A percentile compares a stretch with the other conserved stretches of the same genome.
phyloP scores from a whole-genome alignment of 257 asterid genomes.

The Hygrophila difformis region DNA sequence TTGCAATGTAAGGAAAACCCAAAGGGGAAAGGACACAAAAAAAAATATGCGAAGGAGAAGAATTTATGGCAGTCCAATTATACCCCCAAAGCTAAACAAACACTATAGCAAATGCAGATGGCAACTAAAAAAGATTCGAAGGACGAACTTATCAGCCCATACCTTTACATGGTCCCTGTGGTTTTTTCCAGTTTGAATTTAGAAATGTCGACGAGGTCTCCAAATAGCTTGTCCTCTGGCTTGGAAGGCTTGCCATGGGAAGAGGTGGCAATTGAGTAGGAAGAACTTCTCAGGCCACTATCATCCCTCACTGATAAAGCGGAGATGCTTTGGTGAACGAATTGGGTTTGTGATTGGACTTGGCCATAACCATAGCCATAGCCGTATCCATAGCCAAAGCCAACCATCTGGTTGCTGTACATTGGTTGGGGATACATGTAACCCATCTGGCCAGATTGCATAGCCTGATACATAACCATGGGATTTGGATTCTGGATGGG shows the following conservation, averaged over 20 bases:
- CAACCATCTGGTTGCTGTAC: conserved; percentile 62
- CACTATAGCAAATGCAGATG: no score
- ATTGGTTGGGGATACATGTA: conserved; percentile 68
- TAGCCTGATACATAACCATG: conserved; percentile 49
- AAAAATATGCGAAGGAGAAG: no score
- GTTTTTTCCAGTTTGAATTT: conserved; percentile 37
- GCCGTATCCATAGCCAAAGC: conserved; percentile 51
- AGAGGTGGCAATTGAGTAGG: conserved; percentile 31
- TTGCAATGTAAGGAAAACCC: no score
- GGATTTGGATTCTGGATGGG: conserved; percentile 18
- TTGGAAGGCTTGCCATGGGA: conserved; percentile 53
- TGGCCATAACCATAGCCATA: conserved; percentile 42
- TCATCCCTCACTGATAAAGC: conserved; percentile 73
- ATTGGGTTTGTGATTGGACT: conserved; percentile 63
- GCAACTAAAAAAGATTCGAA: no score
- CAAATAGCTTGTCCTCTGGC: conserved; percentile 68
- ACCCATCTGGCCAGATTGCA: conserved; percentile 68
- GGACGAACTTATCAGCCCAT: no score
- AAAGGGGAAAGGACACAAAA: no score
- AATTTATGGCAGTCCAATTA: no score
- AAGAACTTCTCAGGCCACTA: conserved; percentile 26
- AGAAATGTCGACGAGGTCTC: conserved; percentile 50
- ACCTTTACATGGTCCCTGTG: no score
- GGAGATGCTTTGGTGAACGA: conserved; percentile 54
- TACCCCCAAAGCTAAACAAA: no score